Percentiles rank a stretch among this genome's conserved stretches.
Conservation (phyloP, 208 protist genomes). For the Crithidia acanthocephali region DNA sequence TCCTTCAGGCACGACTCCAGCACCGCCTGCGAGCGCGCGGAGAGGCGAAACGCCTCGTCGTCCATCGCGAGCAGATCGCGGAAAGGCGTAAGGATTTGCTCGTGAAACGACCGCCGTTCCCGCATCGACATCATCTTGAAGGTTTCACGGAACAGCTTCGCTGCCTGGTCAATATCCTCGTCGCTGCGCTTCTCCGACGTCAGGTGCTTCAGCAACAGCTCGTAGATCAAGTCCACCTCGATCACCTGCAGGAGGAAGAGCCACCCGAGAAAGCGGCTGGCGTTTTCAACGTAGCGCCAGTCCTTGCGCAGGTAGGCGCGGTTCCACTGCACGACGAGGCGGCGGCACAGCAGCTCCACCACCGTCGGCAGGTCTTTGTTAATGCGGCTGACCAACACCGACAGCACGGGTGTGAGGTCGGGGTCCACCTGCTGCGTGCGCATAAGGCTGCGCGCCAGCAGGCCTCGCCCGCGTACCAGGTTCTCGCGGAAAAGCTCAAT, state of each 20-base stretch:
- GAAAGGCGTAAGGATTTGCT: conserved; percentile 76
- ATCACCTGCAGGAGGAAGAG: conserved; percentile 87
- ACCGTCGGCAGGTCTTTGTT: conserved; percentile 98
- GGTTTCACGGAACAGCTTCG: conserved; percentile 69
- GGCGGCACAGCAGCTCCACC: conserved; percentile 93
- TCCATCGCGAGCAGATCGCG: conserved; percentile 86
- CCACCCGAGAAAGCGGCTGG: conserved; percentile 67
- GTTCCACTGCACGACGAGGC: conserved; percentile 93
- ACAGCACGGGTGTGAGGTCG: conserved; percentile 96
- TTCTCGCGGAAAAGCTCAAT: conserved; percentile 98
- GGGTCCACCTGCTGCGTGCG: conserved; percentile 95
- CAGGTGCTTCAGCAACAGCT: conserved; percentile 78
- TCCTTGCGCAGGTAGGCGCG: conserved; percentile 90
- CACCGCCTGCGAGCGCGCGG: conserved; percentile 95
- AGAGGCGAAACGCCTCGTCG: conserved; percentile 93
- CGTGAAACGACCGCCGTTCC: conserved; percentile 64
- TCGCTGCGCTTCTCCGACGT: conserved; percentile 88
- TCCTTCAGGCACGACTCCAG: conserved; percentile 96
- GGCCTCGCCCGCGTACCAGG: conserved; percentile 96
- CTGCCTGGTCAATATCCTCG: conserved; percentile 95
- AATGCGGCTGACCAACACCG: conserved; percentile 94
- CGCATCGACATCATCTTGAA: conserved; percentile 75
- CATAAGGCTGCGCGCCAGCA: conserved; percentile 94
- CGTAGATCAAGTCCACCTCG: conserved; percentile 74
- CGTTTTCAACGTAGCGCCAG: conserved; percentile 83